Percentiles rank a stretch among this genome's conserved stretches.
phyloP scores from a whole-genome alignment of 2,329 filamentous ascomycete genomes.

The Phyllosticta citribraziliensis region DNA sequence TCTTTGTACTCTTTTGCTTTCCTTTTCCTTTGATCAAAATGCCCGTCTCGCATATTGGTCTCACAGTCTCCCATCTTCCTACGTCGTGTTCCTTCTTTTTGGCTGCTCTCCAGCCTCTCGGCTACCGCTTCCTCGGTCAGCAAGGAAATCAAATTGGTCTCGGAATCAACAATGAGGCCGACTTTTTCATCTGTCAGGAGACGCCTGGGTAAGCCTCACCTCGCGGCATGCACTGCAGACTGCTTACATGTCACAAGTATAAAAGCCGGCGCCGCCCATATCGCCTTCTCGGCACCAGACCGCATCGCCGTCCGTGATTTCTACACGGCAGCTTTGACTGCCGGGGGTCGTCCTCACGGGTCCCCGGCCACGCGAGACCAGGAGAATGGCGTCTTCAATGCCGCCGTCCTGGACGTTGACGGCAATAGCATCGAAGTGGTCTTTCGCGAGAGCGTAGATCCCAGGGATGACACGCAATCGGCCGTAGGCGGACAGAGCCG shows the following conservation, averaged over 20 bases:
- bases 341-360: conserved; percentile 50
- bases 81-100: conserved; percentile 78
- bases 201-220: conserved; percentile 42
- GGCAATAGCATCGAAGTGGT: conserved; percentile 77
- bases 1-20: neutral
- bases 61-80: conserved; percentile 67
- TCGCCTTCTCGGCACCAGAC: conserved; percentile 60
- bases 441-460: conserved; percentile 39
- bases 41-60: conserved; percentile 53
- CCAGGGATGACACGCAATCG: conserved; percentile 21
- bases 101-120: conserved; percentile 65
- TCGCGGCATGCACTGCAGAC: neutral
- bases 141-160: conserved; percentile 53
- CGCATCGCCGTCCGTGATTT: conserved; percentile 60
- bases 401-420: conserved; percentile 64
- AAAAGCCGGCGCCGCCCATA: conserved; percentile 47
- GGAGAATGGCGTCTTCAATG: conserved; percentile 49
- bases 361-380: conserved; percentile 45
- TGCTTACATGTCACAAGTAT: conserved; percentile 19
- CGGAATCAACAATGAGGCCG: conserved; percentile 48
- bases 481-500: conserved; percentile 33
- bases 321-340: conserved; percentile 58
- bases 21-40: conserved; percentile 27
- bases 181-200: conserved; percentile 56
- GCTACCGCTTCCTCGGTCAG: conserved; percentile 59